Percentiles rank a stretch among this genome's conserved stretches.
Evolutionary conservation across 805 yeast genomes (phyloP).

Genomic region (Yamadazyma takamatsuzukensis): DNA sequence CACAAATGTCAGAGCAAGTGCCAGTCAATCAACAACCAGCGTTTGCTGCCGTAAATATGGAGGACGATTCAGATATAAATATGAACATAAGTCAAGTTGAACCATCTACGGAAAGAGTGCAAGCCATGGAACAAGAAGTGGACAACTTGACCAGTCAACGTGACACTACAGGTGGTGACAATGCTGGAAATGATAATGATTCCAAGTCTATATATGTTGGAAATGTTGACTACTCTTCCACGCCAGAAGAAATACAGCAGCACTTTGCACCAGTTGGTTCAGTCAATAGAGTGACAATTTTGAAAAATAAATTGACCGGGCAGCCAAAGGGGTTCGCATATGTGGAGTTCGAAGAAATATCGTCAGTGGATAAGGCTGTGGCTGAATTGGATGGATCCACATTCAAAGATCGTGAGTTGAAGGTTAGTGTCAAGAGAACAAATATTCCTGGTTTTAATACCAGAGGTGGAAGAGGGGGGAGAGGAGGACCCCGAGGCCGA

Average conservation of each 20-base stretch:
- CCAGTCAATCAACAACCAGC: conserved; percentile 16
- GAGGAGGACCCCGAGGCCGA: conserved; percentile 28
- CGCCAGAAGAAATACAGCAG: conserved; percentile 75
- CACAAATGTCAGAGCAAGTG: conserved; percentile 33
- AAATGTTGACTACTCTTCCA: conserved; percentile 74
- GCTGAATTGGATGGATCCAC: conserved; percentile 56
- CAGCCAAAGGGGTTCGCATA: conserved; percentile 87
- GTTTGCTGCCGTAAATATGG: no score
- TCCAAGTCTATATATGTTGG: conserved; percentile 78
- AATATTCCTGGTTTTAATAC: conserved; percentile 66
- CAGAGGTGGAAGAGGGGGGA: conserved; percentile 13
- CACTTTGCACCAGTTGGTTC: conserved; percentile 69
- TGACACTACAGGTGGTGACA: no score
- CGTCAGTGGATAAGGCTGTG: conserved; percentile 63
- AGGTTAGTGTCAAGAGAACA: conserved; percentile 75
- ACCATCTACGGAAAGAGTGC: conserved; percentile 28
- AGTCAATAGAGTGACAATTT: conserved; percentile 75
- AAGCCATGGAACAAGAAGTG: conserved; percentile 61
- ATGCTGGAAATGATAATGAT: no score
- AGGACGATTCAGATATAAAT: no score
- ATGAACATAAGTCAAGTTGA: no score
- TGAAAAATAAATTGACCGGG: conserved; percentile 70
- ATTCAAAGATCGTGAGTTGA: conserved; percentile 67
- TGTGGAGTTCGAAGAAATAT: conserved; percentile 71
- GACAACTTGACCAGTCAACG: conserved; percentile 44